Evolutionary conservation across 805 yeast species (phyloP), one percentile per base, ranked within the genome.

Genomic region (Candida sphagnicola): DNA sequence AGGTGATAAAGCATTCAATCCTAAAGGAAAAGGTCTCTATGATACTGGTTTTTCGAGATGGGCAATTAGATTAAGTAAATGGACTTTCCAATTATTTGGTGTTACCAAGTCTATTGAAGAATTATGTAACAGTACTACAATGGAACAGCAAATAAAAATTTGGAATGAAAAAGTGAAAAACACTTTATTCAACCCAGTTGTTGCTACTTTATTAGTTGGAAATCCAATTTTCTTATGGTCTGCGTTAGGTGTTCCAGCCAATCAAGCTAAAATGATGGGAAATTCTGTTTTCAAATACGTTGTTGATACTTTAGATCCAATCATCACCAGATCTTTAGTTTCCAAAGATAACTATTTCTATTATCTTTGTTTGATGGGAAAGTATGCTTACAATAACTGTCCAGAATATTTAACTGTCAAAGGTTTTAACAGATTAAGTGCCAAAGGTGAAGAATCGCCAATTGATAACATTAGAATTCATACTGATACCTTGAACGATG

Each of bases 161-260:
- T 86, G 93, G 91, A 64, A 76, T 37, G 55, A 61, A 1, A 68
- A 69, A 34, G 72, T 85, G 39, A 77, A 79, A 45, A 93, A 93
- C 4, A 76, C 83, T 3, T 67, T 86, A 34, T 77, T 84, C 62
- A 82, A 82, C 52, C 85, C 86, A 15, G 48, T 82, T 36, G 81
- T 85, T 39, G 79, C 85, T 13, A 76, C 77, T 36, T 51, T 83
- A 19, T 64, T 86, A 36, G 74, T 86, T 30, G 89, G 89, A n/a
- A 86, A 85, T 58, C 90, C 91, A 15, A 58, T 85, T n/a, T 85
- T 85, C 57, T 67, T 86, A 41, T 85, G 95, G 95, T 85, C 83
- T 56, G 95, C 95, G 0, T 69, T 86, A 17, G 95, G 95, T n/a
- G 95, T 85, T 34, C 95, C 95, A 4, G 77, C 81, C 5, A 85